Evolutionary conservation across 345 rosid genomes (phyloP), one percentile per base, ranked within the genome.

Genomic region (Rhizophora apiculata): DNA sequence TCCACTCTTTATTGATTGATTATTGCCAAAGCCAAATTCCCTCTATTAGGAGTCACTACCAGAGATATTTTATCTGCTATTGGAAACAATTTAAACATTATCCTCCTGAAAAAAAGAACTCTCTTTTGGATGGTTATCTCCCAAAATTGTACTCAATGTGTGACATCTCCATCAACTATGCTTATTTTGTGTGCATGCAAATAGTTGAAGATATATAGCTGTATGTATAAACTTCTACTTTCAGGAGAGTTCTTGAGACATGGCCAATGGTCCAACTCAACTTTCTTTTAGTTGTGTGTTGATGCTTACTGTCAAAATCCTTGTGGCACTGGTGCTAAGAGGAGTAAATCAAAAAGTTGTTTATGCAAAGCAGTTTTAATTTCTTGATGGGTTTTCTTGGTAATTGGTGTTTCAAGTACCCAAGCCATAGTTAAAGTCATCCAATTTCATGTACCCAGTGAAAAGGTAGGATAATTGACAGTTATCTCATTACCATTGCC

Each of bases 201-300:
- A 9, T 39, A 26, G 20, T 26, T 55, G 26, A 52, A 62, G 62
- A 37, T 53, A 10, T 6, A 34, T 32, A 9, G 20, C 20, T 32
- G 19, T 16, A 36, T 31, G 27, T 54, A n/a, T 31, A 55, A 55
- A 26, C 60, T 7, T 34, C 5, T 34, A 34, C 36, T 34, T 34
- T 34, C 36, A 34, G 36, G 36, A 34, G 36, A 34, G 36, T 34
- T 34, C 66, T 61, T 30, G 21, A 68, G 54, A 13, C 15, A 48
- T 27, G 51, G 67, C 61, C 54, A 27, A 20, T 68, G 62, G 32
- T 55, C 10, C 46, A 24, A 11, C 62, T 46, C 67, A 31, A 43
- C 69, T 66, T 63, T 64, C 64, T 68, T 52, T 60, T 59, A 55
- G 59, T 3, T 63, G 55, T 67, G 55, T 18, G 39, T 64, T 73